Conservation (phyloP, 2,329 filamentous ascomycete genomes). For the Diaporthe australafricana region DNA sequence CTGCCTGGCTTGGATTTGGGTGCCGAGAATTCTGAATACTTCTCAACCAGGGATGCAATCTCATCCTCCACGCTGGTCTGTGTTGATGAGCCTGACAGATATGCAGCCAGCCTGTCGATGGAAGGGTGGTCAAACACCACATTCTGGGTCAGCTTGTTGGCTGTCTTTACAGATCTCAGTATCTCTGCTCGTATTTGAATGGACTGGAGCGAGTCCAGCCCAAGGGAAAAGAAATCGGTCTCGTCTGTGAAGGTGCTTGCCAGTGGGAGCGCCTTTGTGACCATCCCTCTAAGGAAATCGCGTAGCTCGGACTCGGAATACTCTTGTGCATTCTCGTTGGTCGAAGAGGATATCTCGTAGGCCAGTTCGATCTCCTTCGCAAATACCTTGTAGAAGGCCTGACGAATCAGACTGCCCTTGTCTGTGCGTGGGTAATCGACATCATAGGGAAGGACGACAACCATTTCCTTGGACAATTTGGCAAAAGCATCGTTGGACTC, state of each 20-base stretch:
- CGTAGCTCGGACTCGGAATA: slow-evolving; percentile 27
- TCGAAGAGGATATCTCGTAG: slow-evolving; percentile 47
- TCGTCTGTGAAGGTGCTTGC: slow-evolving; percentile 45
- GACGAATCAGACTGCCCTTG: slow-evolving; percentile 65
- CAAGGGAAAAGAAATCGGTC: slow-evolving; percentile 49
- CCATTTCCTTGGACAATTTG: slow-evolving; percentile 59
- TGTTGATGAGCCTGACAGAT: slow-evolving; percentile 47
- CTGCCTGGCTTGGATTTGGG: slow-evolving; percentile 34
- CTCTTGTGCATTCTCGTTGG: slow-evolving; percentile 35
- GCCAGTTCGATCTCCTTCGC: slow-evolving; percentile 54
- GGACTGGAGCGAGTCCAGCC: slow-evolving; percentile 50
- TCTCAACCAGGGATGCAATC: slow-evolving; percentile 55
- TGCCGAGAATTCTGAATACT: slow-evolving; percentile 50
- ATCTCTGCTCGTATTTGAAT: slow-evolving; percentile 66
- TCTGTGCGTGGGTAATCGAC: slow-evolving; percentile 60
- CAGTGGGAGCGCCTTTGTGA: neutral
- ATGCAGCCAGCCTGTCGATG: slow-evolving; percentile 55
- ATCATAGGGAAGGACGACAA: slow-evolving; percentile 58
- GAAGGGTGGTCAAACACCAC: slow-evolving; percentile 70
- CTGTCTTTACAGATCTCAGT: slow-evolving; percentile 54
- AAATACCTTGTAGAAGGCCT: slow-evolving; percentile 59
- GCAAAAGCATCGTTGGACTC: slow-evolving; percentile 46
- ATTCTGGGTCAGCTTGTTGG: slow-evolving; percentile 62
- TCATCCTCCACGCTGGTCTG: slow-evolving; percentile 48
- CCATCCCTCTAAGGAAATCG: neutral